Evolutionary conservation across 139 green algal genomes (phyloP).

Genomic region (Chlamydomonas eustigma): DNA sequence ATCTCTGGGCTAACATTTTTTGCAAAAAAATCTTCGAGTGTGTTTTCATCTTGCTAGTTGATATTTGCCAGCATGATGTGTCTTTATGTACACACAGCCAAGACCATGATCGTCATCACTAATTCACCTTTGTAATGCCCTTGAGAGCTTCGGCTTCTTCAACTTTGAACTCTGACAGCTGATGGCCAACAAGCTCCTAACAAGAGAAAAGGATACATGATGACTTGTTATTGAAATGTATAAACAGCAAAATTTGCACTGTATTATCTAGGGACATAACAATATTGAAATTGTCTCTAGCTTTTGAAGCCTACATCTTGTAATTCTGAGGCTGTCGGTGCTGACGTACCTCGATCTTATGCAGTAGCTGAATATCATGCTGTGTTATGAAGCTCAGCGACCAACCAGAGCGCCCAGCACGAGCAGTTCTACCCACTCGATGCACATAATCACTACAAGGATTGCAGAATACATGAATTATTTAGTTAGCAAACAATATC

Average conservation of each 20-base stretch:
- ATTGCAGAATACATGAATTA: too few relatives aligned
- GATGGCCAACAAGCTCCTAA: conserved; percentile 39
- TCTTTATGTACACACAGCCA: too few relatives aligned
- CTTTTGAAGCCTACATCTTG: too few relatives aligned
- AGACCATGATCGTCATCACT: too few relatives aligned
- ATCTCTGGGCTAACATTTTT: too few relatives aligned
- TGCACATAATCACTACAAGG: conserved; percentile 91
- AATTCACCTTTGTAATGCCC: conserved; percentile 68
- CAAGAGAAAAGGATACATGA: background rate
- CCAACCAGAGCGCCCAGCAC: conserved; percentile 57
- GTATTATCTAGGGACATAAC: too few relatives aligned
- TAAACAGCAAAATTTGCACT: too few relatives aligned
- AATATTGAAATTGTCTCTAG: too few relatives aligned
- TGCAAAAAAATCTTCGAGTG: too few relatives aligned
- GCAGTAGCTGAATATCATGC: conserved; percentile 80
- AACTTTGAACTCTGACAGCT: conserved; percentile 55
- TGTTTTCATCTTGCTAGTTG: too few relatives aligned
- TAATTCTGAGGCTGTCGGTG: background rate
- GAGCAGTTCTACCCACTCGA: conserved; percentile 41
- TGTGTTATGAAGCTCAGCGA: conserved; percentile 86
- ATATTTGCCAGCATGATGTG: too few relatives aligned
- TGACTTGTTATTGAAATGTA: conserved; percentile 32
- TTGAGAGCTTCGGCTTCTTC: conserved; percentile 75
- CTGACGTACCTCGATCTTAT: conserved; percentile 44
- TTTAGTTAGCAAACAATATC: too few relatives aligned